These are phyloP conservation scores for Trichoderma sp. DNA, from an alignment of 2,329 filamentous ascomycete species.

Conservation along the genomic window DNA sequence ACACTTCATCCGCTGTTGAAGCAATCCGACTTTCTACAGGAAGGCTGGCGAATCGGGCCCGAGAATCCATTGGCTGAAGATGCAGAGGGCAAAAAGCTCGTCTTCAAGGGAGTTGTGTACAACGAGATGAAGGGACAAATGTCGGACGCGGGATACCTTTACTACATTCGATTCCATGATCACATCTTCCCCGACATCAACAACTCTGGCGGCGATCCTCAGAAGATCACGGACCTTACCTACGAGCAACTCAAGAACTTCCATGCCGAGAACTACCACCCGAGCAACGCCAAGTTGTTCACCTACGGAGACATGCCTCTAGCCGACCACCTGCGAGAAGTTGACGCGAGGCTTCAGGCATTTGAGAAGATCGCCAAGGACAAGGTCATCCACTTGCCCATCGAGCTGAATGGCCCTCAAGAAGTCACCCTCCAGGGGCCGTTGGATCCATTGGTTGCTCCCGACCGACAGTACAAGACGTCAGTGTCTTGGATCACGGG, in stretches of 20 bases:
- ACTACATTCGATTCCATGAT: conserved; percentile 93
- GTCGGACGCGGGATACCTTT: conserved; percentile 95
- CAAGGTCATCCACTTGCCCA: conserved; percentile 73
- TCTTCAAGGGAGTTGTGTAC: conserved; percentile 98
- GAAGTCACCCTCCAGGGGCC: conserved; percentile 76
- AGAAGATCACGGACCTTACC: conserved; percentile 93
- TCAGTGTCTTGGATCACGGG: conserved; percentile 92
- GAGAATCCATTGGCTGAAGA: conserved; percentile 72
- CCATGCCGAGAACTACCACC: conserved; percentile 92
- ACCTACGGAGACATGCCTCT: conserved; percentile 95
- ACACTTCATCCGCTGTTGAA: conserved; percentile 89
- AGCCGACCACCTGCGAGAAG: conserved; percentile 74
- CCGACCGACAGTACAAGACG: conserved; percentile 88
- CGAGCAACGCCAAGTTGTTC: conserved; percentile 93
- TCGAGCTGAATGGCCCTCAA: conserved; percentile 70
- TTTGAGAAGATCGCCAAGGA: conserved; percentile 75
- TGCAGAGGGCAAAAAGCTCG: conserved; percentile 66
- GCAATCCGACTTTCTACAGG: conserved; percentile 88
- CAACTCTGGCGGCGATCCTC: conserved; percentile 94
- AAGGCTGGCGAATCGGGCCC: conserved; percentile 94
- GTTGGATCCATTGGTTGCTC: conserved; percentile 80
- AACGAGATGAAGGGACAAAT: conserved; percentile 99
- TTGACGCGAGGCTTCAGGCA: conserved; percentile 71
- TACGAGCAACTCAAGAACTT: conserved; percentile 87
- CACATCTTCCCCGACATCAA: conserved; percentile 92